Base-by-base conservation (phyloP, 2,329 filamentous ascomycete genomes). In the Thielaviopsis musarum region DNA sequence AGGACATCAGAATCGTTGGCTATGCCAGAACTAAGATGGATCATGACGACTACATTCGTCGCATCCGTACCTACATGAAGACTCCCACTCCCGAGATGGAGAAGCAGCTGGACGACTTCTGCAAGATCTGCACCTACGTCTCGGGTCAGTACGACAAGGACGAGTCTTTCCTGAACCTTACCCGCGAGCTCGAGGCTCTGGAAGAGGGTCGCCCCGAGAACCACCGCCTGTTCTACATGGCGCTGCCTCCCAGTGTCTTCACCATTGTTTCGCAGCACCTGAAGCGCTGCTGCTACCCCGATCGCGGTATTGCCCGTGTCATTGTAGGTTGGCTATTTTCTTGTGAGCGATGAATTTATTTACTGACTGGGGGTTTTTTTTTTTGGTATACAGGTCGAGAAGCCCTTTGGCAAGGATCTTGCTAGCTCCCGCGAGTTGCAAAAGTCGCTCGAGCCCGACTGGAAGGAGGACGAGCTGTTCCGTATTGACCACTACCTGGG, bases 11-110 rank as follows among this genome's bases (percentile, higher is more conserved):
- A 74, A 96, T 98, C 71, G 84, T 98, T 68, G 93, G 93, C 77
- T 98, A 98, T 88, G 93, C 93, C 68, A 85, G 93, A 71, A 98
- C 93, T 67, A 96, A 96, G 80, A 98, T 98, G 93, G 91, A 97
- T 76, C 90, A 91, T 69, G 84, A 89, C 64, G 93, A 98, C 73
- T 97, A 88, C 77, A 80, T 97, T 70, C 88, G 85, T 75, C 83
- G 93, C 66, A 90, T 98, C 74, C 91, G 87, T 75, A 95, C 90
- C 62, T 94, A 96, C 77, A 98, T 98, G 78, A 97, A 98, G 82
- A 93, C 91, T 17, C 93, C 93, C 17, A 96, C 91, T 66, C 95
- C 95, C 78, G 93, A 97, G 67, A 84, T 94, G 66, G 91, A 98
- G 77, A 86, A 95, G 74, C 91, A 97, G 72, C 80, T 98, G 62